Conservation (phyloP, 768 basidiomycete genomes). For the Naematelia encephala region DNA sequence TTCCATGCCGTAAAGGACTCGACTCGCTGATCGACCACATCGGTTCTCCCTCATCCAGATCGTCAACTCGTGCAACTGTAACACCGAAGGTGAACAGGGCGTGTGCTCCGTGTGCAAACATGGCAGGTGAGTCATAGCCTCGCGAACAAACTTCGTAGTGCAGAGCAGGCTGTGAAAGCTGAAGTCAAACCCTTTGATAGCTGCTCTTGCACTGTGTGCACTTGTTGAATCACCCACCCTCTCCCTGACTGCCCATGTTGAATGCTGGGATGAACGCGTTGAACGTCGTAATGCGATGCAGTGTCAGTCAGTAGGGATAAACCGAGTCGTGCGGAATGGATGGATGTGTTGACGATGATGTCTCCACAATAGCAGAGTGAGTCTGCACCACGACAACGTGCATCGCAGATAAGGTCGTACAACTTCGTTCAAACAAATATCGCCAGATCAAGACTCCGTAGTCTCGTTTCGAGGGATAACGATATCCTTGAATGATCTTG, state of each 20-base stretch:
- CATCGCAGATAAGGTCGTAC: too few relatives aligned
- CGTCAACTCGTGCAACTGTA: constrained; percentile 5
- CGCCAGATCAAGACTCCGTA: not conserved
- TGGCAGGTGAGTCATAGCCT: not conserved
- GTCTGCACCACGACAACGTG: too few relatives aligned
- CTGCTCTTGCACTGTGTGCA: not conserved
- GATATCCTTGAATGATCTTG: constrained; percentile 2
- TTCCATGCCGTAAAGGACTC: too few relatives aligned
- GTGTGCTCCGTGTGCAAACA: not conserved
- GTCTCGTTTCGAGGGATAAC: not conserved
- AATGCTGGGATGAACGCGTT: not conserved
- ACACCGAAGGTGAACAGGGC: constrained; percentile 1
- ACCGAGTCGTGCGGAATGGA: not conserved
- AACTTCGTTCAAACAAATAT: not conserved
- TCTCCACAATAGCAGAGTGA: too few relatives aligned
- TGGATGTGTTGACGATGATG: too few relatives aligned
- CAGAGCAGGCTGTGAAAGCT: not conserved
- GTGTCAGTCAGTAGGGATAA: too few relatives aligned
- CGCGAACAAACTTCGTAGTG: too few relatives aligned
- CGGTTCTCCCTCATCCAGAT: too few relatives aligned
- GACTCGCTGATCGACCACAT: too few relatives aligned
- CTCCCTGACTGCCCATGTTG: not conserved
- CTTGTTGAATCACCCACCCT: not conserved
- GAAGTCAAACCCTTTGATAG: not conserved
- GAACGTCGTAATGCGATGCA: too few relatives aligned